Base-by-base conservation (phyloP, 768 basidiomycete genomes). In the Leccinum sublutescens region DNA sequence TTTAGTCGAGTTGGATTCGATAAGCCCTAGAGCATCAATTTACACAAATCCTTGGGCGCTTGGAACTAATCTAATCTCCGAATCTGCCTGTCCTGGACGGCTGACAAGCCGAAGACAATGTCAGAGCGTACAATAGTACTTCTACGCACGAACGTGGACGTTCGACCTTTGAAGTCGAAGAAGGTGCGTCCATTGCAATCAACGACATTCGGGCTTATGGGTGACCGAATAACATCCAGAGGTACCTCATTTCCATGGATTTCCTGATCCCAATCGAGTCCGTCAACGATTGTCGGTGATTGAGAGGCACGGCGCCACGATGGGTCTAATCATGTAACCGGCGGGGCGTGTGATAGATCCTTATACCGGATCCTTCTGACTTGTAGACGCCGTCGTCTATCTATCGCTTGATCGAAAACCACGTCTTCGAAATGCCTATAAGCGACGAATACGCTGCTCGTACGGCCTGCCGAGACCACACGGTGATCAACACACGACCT, bases 391-490 rank as follows among this genome's bases (percentile, higher is more conserved):
- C 40, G 17, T 10, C 19, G 17, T 21, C 45, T 6, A 0, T 47
- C 45, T 27, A 17, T 58, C 29, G 5, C 25, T 29, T 17, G 36
- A 17, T 45, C 21, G 8, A 17, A 19, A 17, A 2, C 43, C 43
- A 45, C 43, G 8, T 45, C 43, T 33, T 29, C 11, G 11, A 17
- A 12, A 66, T 66, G 65, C 62, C 62, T 47, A 40, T 66, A 23
- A 66, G 33, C 50, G 55, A 63, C 50, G 59, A 66, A 57, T 66
- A 63, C 6, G 62, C 65, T 25, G 57, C 65, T 17, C 55, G 59
- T n/a, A 66, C 65, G n/a, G 55, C 53, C 50, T 66, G 65, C 31
- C 58, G 59, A 52, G 52, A 61, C 27, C 65, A 66, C 45, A 59
- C 23, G 17, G 25, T 33, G 43, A 53, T 65, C 40, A 57, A 54